Evolutionary conservation across 352 stramenopile species (phyloP), one percentile per base, ranked within the genome.

Genomic region (Lagenidium sp.): DNA sequence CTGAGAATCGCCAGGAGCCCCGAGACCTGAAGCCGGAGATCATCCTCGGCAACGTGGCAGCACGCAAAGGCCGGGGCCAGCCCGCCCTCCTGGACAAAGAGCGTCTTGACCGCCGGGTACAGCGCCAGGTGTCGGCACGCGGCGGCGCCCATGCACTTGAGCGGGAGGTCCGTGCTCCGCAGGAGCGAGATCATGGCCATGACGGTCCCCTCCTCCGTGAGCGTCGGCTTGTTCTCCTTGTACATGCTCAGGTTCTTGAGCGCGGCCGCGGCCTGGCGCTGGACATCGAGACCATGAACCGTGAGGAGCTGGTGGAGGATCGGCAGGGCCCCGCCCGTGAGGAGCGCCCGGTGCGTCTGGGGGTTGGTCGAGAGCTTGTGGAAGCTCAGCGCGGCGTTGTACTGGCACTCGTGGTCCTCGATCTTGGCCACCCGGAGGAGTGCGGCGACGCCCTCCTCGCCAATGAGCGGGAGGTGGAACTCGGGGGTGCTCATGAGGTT

Each of bases 191-290:
- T 90, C 30, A 96, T 74, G 2, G 80, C 79, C 13, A 74, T 44
- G 8, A 98, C 65, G 1, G 76, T 86, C 25, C 92, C 92, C 37
- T 88, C 82, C 42, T 94, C 85, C 2, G 80, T 68, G 15, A 98
- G 73, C 13, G 57, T 79, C 18, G 89, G 51, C 46, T 97, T 97
- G 66, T 95, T 95, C 2, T 95, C 79, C 41, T 82, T 83, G 57
- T 95, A 95, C 19, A 78, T 75, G 15, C 83, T 75, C 36, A 98
- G 49, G 40, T 94, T 94, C 60, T 95, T 92, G 37, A 98, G 58
- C n/a, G 85, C 85, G 4, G 84, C 78, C 0, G 86, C 91, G 19
- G 91, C 86, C 56, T 98, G 91, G 22, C 82, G 63, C 42, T 85
- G 84, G 20, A 96, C 71, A 41, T 87, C 65, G 35, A 86, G 48